Conservation (phyloP, 495 filamentous ascomycete species). For the Astrothelium subdiscretum region DNA sequence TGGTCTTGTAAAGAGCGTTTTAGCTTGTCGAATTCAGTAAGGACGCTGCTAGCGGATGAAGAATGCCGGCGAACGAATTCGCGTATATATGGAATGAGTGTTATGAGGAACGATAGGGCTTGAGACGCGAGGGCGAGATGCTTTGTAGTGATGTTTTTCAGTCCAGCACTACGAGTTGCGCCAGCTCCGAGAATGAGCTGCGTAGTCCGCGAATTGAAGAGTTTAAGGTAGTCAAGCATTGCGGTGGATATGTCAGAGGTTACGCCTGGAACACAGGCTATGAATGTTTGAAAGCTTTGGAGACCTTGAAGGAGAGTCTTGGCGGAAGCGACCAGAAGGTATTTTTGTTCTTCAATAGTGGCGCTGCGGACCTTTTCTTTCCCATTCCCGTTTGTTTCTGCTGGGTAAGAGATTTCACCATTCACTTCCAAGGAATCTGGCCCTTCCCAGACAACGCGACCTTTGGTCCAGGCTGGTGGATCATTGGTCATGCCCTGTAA, state of each 20-base stretch:
- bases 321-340: constrained; percentile 74
- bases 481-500: constrained; percentile 73
- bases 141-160: constrained; percentile 94
- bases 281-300: constrained; percentile 68
- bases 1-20: constrained; percentile 83
- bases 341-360: constrained; percentile 71
- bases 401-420: constrained; percentile 14
- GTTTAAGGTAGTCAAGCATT: constrained; percentile 61
- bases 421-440: constrained; percentile 14
- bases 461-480: constrained; percentile 56
- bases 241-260: constrained; percentile 67
- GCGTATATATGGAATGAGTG: constrained; percentile 77
- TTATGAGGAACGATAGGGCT: constrained; percentile 75
- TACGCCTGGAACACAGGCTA: constrained; percentile 77
- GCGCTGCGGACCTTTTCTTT: constrained; percentile 65
- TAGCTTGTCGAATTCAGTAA: constrained; percentile 90
- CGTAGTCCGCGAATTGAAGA: constrained; percentile 88
- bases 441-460: constrained; percentile 50
- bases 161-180: constrained; percentile 75
- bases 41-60: constrained; percentile 32
- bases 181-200: constrained; percentile 94
- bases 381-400: constrained; percentile 37
- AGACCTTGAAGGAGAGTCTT: constrained; percentile 68
- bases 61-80: constrained; percentile 76
- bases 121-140: constrained; percentile 90